phyloP scores from a whole-genome alignment of 2,329 filamentous ascomycete species.

The Neophaeococcomyces aloes region DNA sequence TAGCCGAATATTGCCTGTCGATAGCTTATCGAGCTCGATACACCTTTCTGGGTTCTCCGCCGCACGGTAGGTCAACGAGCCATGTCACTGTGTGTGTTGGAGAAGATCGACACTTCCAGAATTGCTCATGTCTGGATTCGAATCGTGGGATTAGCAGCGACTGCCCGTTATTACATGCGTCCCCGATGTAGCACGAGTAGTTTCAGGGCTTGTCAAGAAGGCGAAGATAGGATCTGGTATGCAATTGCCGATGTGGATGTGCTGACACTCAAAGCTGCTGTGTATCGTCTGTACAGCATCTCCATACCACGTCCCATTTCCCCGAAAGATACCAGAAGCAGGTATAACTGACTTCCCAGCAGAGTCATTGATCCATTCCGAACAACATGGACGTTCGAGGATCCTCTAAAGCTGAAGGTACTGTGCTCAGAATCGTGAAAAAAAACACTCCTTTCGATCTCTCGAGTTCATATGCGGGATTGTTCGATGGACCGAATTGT shows the following conservation, averaged over 20 bases:
- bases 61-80: no score
- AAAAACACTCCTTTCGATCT: neutral
- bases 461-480: neutral
- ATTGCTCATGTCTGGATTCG: no score
- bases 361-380: constrained; percentile 20
- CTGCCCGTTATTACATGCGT: constrained; percentile 15
- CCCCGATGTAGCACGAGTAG: constrained; percentile 16
- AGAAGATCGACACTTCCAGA: no score
- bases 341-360: constrained; percentile 26
- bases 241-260: constrained; percentile 43
- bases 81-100: no score
- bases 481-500: neutral
- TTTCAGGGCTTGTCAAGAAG: constrained; percentile 34
- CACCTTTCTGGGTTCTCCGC: no score
- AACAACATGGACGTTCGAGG: constrained; percentile 20
- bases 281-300: constrained; percentile 38
- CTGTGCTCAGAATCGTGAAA: neutral
- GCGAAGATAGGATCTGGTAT: constrained; percentile 34
- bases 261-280: constrained; percentile 36
- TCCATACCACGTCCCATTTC: constrained; percentile 19
- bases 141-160: constrained; percentile 17
- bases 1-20: no score
- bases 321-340: constrained; percentile 24
- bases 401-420: no score
- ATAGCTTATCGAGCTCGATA: no score